Base-by-base conservation (phyloP, 495 filamentous ascomycete species). In the Xylaria sp. region DNA sequence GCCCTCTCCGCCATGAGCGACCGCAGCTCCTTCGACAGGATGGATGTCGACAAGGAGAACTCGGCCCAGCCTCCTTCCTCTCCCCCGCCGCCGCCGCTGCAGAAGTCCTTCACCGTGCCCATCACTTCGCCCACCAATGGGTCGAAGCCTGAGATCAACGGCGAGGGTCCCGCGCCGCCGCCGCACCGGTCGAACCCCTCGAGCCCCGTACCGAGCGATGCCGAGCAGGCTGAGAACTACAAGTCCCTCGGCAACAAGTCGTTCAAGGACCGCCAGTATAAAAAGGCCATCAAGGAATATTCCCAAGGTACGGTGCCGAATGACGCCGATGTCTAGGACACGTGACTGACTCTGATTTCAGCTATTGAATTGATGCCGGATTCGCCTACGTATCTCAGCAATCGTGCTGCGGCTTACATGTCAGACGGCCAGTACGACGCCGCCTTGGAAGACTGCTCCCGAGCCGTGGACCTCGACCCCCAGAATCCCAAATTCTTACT, bases 231-330 rank as follows among this genome's bases (percentile, higher is more conserved):
- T 6, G 96, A 98, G 79, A 87, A 87, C 24, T 97, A 90, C 87
- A 99, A 99, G 84, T 87, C 93, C 74, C 89, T 92, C 33, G 96
- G 96, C 40, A 99, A 99, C 84, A 97, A 95, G 76, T 95, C 92
- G 77, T 99, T 97, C 86, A 98, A 97, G 84, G 90, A 92, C 69
- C 91, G 90, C 75, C 91, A 98, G 73, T 99, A 94, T 78, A 82
- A 84, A 48, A 90, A 90, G 73, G 95, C 97, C 26, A 92, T 98
- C 76, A 88, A 92, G 72, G 93, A 97, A 78, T 99, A 98, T 78
- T 94, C 91, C 63, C 97, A 97, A 88, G 96, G 94, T 97, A 81
- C 37, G 80, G 35, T 69, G 11, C 29, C 29, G 35, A 37, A 14
- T 26, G 24, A 9, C 53, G 26, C 46, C 1, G 14, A 11, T 4